Conservation (phyloP, 768 basidiomycete genomes). For the Hysterangium stoloniferum region DNA sequence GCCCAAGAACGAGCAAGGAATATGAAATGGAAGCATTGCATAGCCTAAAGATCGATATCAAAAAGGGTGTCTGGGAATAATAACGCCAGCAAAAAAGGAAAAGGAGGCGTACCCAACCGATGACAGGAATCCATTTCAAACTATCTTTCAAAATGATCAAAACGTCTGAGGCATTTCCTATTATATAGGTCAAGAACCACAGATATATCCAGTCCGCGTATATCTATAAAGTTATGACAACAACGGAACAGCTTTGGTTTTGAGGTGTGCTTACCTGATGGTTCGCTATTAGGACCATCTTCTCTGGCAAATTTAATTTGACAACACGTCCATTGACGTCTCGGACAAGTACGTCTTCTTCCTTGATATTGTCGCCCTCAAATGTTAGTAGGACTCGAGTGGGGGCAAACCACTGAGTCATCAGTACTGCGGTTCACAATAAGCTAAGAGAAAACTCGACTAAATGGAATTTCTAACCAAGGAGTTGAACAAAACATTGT, state of each 20-base stretch:
- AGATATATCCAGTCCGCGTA: conserved; percentile 83
- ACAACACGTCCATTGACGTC: conserved; percentile 49
- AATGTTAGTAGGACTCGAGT: conserved; percentile 66
- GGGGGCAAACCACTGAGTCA: conserved; percentile 78
- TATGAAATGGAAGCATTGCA: conserved; percentile 93
- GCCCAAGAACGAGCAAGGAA: conserved; percentile 91
- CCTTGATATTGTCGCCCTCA: conserved; percentile 58
- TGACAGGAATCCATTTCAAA: conserved; percentile 75
- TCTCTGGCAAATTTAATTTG: conserved; percentile 63
- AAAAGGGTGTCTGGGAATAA: not conserved
- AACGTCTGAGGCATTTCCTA: conserved; percentile 60
- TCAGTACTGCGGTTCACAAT: conserved; percentile 44
- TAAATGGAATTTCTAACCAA: conserved; percentile 45
- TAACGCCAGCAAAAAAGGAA: not conserved
- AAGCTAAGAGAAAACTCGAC: conserved; percentile 5
- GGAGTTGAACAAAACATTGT: conserved; percentile 67
- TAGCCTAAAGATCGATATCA: conserved; percentile 42
- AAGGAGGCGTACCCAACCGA: conserved; percentile 67
- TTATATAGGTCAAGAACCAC: conserved; percentile 76
- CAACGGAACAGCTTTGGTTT: not conserved
- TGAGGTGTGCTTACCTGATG: conserved; percentile 60
- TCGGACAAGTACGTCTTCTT: conserved; percentile 40
- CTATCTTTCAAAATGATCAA: conserved; percentile 92
- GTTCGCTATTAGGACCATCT: conserved; percentile 82
- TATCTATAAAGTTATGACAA: conserved; percentile 32